Conservation (phyloP, 768 basidiomycete genomes). For the Amanita fuliginea region DNA sequence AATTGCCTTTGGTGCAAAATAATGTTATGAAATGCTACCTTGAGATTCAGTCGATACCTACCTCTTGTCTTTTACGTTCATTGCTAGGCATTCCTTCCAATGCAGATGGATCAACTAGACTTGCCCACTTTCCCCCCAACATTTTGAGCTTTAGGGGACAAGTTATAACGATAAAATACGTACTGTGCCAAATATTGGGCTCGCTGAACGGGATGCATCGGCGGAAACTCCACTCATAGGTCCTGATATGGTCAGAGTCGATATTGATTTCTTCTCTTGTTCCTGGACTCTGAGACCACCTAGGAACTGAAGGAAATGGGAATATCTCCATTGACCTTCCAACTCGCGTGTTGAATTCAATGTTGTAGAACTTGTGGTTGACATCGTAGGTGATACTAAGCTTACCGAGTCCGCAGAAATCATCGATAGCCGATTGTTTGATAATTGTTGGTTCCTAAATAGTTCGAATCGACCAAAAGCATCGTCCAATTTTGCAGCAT, state of each 20-base stretch:
- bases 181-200: conserved; percentile 63
- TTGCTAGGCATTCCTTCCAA: conserved; percentile 66
- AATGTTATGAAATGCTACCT: not conserved
- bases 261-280: conserved; percentile 25
- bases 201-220: conserved; percentile 30
- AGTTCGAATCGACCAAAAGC: conserved; percentile 86
- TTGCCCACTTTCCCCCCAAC: conserved; percentile 58
- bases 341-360: conserved; percentile 19
- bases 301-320: conserved; percentile 50
- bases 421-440: conserved; percentile 2
- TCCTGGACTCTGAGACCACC: conserved; percentile 46
- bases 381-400: conserved; percentile 9
- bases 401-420: conserved; percentile 5
- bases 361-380: conserved; percentile 8
- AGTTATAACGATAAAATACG: conserved; percentile 12
- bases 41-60: conserved; percentile 15
- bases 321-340: conserved; percentile 26
- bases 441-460: conserved; percentile 46
- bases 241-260: conserved; percentile 52
- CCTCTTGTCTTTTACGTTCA: conserved; percentile 87
- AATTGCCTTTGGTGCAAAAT: conserved; percentile 46
- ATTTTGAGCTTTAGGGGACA: conserved; percentile 1
- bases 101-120: conserved; percentile 77
- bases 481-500: conserved; percentile 51
- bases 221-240: conserved; percentile 36